Base-by-base conservation (phyloP, 306 rosid genomes). In the Rosa rugosa region DNA sequence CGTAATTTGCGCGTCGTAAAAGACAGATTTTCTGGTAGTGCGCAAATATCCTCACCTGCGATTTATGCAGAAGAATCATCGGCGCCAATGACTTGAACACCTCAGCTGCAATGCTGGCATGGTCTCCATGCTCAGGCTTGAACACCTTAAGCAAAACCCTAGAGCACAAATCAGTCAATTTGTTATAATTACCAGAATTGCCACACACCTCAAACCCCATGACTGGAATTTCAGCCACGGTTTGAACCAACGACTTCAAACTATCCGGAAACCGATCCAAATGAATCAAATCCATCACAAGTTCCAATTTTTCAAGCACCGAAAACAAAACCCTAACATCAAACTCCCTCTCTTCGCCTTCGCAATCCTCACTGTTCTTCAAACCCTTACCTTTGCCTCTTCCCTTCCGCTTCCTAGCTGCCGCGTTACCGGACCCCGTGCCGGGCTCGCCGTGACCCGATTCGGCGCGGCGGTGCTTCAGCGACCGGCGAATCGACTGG, bases 201-300 rank as follows among this genome's bases (percentile, higher is more conserved):
- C 81, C 85, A 49, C 83, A 88, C 0, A 81, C 54, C 20, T 88
- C 94, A 5, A 79, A 51, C 14, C 88, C 89, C 65, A 81, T 80
- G 2, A 82, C 87, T 0, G 95, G 91, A 75, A 92, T 54, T 46
- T 94, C 92, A 0, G 84, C 74, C 27, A 89, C 81, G 0, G 97
- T 89, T 65, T 94, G 97, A 46, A 89, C 79, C 49, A 94, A 75
- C 34, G 95, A 87, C 88, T 90, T 90, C 50, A 92, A 78, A 79
- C 89, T 84, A 65, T 92, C 99, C 1, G 97, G 97, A 81, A 94
- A 94, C 8, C 97, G 85, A 17, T 94, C 95, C 76, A 94, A 84
- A 72, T 94, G 97, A 83, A 94, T 86, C 80, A 89, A 74, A 50
- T 76, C 83, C 89, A 85, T 90, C 17, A 81, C 91, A 1, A 4